A percentile compares a stretch with the other conserved stretches of the same genome.
These are phyloP conservation scores for Sporothrix pseudoabietina DNA, from an alignment of 2,329 filamentous ascomycete genomes.

Conservation along the genomic window DNA sequence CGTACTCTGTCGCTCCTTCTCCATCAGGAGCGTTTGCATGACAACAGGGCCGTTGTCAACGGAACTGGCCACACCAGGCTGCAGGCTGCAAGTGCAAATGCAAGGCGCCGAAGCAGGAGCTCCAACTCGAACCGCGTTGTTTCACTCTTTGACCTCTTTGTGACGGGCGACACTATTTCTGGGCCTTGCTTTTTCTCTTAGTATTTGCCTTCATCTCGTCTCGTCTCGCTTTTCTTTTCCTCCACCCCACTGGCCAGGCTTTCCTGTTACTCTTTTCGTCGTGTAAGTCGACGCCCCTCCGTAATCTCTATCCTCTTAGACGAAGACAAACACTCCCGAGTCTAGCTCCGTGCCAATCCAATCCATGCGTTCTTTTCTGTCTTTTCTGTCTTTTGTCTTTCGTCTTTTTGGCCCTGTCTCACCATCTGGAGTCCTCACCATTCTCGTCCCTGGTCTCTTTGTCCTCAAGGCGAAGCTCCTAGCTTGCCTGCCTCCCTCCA, in stretches of 20 bases:
- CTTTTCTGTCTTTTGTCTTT: constrained; percentile 2
- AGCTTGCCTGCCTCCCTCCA: not conserved
- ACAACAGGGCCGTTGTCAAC: constrained; percentile 29
- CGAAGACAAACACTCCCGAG: not conserved
- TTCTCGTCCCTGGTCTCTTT: constrained; percentile 10
- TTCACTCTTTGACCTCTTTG: not conserved
- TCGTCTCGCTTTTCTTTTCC: not conserved
- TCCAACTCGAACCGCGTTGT: not conserved
- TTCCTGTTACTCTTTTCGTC: constrained; percentile 30
- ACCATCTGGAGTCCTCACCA: not conserved
- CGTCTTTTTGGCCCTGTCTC: not conserved
- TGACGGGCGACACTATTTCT: not conserved
- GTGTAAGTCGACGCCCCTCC: constrained; percentile 27
- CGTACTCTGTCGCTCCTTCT: not conserved
- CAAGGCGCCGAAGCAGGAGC: constrained; percentile 32
- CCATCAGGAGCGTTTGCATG: constrained; percentile 25
- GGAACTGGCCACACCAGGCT: constrained; percentile 8
- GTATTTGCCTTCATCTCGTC: not conserved
- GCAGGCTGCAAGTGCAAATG: too few relatives aligned
- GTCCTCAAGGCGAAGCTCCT: constrained; percentile 19
- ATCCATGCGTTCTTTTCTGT: constrained; percentile 23
- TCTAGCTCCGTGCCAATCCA: constrained; percentile 13
- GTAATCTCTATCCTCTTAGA: constrained; percentile 20
- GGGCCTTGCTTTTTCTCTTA: not conserved
- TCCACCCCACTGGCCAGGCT: not conserved